Percentiles rank a stretch among this genome's conserved stretches.
phyloP scores from a whole-genome alignment of 805 yeast species.

The Schwanniomyces occidentalis region DNA sequence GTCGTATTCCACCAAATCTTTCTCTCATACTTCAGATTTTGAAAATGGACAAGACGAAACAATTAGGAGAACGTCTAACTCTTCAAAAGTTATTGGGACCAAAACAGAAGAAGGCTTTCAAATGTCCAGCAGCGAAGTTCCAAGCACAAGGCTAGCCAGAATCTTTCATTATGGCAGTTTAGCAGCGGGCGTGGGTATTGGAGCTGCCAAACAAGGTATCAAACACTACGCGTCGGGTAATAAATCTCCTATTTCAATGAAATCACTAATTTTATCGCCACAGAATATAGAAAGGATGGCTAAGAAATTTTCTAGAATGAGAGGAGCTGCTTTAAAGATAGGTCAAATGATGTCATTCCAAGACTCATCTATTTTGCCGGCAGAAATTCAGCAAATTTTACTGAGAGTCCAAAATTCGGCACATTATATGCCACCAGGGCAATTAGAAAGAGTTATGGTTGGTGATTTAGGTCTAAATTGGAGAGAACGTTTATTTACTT shows the following conservation, averaged over 20 bases:
- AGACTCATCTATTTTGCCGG: constrained; percentile 81
- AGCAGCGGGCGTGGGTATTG: constrained; percentile 88
- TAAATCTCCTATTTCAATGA: constrained; percentile 45
- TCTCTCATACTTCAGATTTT: constrained; percentile 7
- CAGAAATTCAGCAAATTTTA: constrained; percentile 78
- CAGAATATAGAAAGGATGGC: constrained; percentile 86
- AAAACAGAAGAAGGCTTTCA: constrained; percentile 36
- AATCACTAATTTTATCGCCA: constrained; percentile 69
- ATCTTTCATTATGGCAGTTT: constrained; percentile 89
- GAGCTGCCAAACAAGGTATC: constrained; percentile 77
- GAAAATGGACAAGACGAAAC: constrained; percentile 1
- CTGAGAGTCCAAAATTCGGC: constrained; percentile 90
- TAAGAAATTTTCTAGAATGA: constrained; percentile 84
- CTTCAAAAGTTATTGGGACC: constrained; percentile 17
- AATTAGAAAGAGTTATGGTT: constrained; percentile 72
- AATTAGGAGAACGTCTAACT: neutral
- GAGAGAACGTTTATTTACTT: constrained; percentile 63
- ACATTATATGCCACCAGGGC: constrained; percentile 94
- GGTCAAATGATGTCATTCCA: constrained; percentile 98
- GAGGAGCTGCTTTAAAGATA: constrained; percentile 97
- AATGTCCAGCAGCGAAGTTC: constrained; percentile 70
- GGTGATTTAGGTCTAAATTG: constrained; percentile 77
- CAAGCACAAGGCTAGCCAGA: constrained; percentile 82
- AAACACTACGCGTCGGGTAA: constrained; percentile 63
- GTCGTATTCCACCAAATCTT: constrained; percentile 17